Conservation (phyloP, 495 filamentous ascomycete species). For the Evernia prunastri region DNA sequence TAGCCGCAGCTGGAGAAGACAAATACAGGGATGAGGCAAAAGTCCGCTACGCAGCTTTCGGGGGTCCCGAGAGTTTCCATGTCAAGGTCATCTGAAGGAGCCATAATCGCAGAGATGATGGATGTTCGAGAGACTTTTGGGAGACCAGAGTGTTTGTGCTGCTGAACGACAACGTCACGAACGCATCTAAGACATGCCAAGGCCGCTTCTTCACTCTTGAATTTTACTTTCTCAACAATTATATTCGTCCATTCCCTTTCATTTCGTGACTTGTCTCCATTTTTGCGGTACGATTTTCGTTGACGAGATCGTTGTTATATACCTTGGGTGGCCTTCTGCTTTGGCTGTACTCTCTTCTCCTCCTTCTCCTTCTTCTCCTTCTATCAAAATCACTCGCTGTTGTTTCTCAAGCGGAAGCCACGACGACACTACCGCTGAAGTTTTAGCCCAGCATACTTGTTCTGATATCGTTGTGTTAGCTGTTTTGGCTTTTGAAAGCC, state of each 20-base stretch:
- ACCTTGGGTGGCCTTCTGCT: conserved; percentile 5
- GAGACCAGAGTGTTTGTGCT: neutral
- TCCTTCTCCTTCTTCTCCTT: neutral
- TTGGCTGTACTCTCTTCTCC: neutral
- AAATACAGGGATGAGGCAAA: conserved; percentile 72
- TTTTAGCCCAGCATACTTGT: neutral
- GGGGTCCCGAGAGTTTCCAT: conserved; percentile 50
- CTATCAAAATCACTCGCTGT: neutral
- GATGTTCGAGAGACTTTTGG: neutral
- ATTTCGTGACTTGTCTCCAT: neutral
- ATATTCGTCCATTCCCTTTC: neutral
- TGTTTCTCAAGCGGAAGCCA: neutral
- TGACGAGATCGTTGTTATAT: neutral
- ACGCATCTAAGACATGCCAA: neutral
- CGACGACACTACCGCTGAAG: neutral
- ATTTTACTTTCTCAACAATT: neutral
- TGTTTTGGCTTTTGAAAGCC: neutral
- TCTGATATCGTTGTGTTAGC: neutral
- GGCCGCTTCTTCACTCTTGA: neutral
- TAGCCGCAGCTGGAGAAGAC: conserved; percentile 15
- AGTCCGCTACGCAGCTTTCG: conserved; percentile 64
- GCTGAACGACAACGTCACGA: neutral
- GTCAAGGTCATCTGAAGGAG: conserved; percentile 24
- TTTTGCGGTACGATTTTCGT: neutral
- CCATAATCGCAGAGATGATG: neutral